These are phyloP conservation scores for Penicillium sp. DNA, from an alignment of 2,329 filamentous ascomycete genomes.

Conservation along the genomic window DNA sequence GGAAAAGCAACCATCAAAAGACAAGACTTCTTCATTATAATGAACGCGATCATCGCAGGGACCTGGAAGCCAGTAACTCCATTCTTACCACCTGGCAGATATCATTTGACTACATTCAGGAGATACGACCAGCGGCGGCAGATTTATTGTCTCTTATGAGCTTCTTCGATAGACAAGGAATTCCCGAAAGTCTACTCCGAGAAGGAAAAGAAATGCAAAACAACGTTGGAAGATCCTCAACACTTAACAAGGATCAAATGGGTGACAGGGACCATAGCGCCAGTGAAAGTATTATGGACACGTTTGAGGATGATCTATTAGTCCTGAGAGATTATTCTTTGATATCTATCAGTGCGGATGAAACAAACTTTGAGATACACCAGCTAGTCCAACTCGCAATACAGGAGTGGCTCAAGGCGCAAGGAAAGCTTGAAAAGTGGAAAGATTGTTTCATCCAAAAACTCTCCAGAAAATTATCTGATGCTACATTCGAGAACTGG, in stretches of 20 bases:
- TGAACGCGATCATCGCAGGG: conserved; percentile 18
- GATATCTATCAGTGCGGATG: conserved; percentile 4
- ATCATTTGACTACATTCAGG: conserved; percentile 31
- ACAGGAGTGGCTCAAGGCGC: conserved; percentile 7
- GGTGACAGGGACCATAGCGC: neutral
- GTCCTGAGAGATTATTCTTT: conserved; percentile 5
- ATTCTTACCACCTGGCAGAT: conserved; percentile 35
- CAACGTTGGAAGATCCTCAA: no score
- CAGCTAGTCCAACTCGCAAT: conserved; percentile 12
- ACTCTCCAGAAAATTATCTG: neutral
- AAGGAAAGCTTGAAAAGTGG: neutral
- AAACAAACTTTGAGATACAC: conserved; percentile 6
- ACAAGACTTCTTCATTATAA: conserved; percentile 30
- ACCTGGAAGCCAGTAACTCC: conserved; percentile 23
- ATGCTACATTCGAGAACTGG: conserved; percentile 1
- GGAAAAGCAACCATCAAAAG: conserved; percentile 30
- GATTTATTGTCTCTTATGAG: conserved; percentile 31
- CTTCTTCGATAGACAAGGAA: conserved; percentile 31
- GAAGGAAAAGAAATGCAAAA: neutral
- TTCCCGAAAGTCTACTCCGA: neutral
- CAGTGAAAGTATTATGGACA: neutral
- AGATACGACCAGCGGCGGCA: conserved; percentile 23
- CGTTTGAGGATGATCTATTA: neutral
- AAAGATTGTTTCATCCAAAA: conserved; percentile 3
- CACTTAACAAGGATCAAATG: neutral